These are phyloP conservation scores for Chlamydomonas reinhardtii DNA, from an alignment of 163 green algal species.

Conservation along the genomic window DNA sequence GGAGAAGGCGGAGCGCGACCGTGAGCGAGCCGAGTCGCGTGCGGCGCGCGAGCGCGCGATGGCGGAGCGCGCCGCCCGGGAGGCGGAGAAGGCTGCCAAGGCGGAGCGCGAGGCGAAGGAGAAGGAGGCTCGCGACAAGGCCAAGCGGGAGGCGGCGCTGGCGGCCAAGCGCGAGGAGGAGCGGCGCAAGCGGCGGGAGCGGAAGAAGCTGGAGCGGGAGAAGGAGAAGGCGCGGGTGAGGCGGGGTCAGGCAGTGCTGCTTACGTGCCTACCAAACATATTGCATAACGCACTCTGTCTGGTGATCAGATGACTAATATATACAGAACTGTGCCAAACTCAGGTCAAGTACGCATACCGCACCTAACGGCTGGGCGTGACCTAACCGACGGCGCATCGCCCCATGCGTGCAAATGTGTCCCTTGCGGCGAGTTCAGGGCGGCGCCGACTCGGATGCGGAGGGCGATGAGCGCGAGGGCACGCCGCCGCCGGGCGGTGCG, in stretches of 20 bases:
- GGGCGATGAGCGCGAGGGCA: not conserved
- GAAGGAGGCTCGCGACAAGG: not conserved
- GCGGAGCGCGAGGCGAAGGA: not conserved
- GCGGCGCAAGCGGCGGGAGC: conserved; percentile 14
- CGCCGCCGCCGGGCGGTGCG: not conserved
- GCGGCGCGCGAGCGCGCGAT: not conserved
- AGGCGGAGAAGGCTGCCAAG: not conserved
- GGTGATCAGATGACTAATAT: too few species aligned
- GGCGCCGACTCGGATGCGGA: not conserved
- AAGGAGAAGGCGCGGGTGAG: not conserved
- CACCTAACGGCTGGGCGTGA: too few species aligned
- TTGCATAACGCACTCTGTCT: too few species aligned
- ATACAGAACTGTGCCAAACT: too few species aligned
- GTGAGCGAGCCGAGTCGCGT: too few species aligned
- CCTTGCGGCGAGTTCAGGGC: too few species aligned
- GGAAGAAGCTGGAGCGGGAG: not conserved
- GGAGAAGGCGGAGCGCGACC: too few species aligned
- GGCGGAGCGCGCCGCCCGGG: not conserved
- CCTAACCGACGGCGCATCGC: too few species aligned
- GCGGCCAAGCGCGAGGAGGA: conserved; percentile 24
- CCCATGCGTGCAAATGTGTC: not conserved
- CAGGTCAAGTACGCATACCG: too few species aligned
- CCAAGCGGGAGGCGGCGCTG: conserved; percentile 7
- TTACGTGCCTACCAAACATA: too few species aligned
- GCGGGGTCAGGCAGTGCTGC: too few species aligned